A percentile compares a stretch with the other conserved stretches of the same genome.
These are phyloP conservation scores for Populus hybrid DNA, from an alignment of 441 rosid species.

Conservation along the genomic window DNA sequence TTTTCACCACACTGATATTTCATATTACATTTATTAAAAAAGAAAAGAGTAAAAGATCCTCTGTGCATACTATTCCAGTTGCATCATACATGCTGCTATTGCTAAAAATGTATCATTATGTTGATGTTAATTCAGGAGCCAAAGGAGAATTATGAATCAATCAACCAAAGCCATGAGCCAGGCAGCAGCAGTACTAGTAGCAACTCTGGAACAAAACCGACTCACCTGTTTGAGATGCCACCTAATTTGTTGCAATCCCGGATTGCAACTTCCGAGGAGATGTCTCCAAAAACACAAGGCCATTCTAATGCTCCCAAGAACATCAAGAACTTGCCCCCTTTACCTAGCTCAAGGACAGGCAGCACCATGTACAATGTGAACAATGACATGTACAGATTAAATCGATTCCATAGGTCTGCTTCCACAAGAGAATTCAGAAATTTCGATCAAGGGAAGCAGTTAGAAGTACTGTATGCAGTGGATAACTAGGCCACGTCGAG, in stretches of 20 bases:
- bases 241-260: constrained; percentile 18
- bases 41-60: neutral
- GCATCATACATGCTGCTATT: neutral
- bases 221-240: constrained; percentile 17
- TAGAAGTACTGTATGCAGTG: constrained; percentile 17
- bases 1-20: neutral
- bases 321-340: constrained; percentile 35
- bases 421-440: constrained; percentile 42
- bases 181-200: constrained; percentile 31
- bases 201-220: constrained; percentile 33
- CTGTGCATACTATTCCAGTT: neutral
- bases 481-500: constrained; percentile 24
- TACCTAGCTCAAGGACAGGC: constrained; percentile 30
- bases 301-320: constrained; percentile 9
- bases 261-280: constrained; percentile 14
- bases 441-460: constrained; percentile 26
- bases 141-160: constrained; percentile 12
- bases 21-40: neutral
- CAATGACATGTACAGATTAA: constrained; percentile 28
- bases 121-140: constrained; percentile 26
- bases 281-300: constrained; percentile 20
- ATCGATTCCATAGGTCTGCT: constrained; percentile 44
- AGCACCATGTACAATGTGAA: constrained; percentile 19
- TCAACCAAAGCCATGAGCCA: constrained; percentile 25
- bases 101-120: neutral